phyloP scores from a whole-genome alignment of 306 rosid genomes.

The Vigna mungo region DNA sequence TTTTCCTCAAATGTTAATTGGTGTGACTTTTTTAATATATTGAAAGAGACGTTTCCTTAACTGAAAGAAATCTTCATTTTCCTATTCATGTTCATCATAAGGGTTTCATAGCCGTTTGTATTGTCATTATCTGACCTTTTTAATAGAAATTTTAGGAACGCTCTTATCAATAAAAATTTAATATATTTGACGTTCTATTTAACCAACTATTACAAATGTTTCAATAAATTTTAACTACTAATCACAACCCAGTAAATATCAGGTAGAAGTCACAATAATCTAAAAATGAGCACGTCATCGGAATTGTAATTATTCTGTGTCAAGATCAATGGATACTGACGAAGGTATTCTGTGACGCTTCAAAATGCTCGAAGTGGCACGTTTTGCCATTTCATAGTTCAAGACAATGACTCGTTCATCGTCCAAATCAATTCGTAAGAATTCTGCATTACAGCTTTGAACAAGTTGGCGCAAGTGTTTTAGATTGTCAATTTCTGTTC shows the following conservation, averaged over 20 bases:
- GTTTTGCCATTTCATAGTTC: slow-evolving; percentile 66
- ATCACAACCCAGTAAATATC: background rate
- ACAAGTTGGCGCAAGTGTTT: slow-evolving; percentile 78
- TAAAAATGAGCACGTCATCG: slow-evolving; percentile 37
- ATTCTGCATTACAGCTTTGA: slow-evolving; percentile 64
- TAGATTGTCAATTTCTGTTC: slow-evolving; percentile 72
- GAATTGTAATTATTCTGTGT: slow-evolving; percentile 40
- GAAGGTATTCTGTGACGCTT: slow-evolving; percentile 86
- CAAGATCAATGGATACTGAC: slow-evolving; percentile 61
- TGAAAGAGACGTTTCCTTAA: no score
- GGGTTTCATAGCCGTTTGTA: no score
- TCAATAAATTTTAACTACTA: no score
- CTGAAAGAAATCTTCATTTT: no score
- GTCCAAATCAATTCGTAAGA: slow-evolving; percentile 82
- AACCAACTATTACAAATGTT: no score
- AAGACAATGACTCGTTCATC: slow-evolving; percentile 83
- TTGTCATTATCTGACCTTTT: no score
- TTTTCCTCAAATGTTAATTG: no score
- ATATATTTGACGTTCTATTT: no score
- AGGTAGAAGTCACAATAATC: background rate
- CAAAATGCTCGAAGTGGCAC: slow-evolving; percentile 74
- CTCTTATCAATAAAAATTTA: no score
- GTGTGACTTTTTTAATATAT: no score
- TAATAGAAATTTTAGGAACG: no score
- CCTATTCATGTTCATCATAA: no score